A percentile compares a stretch with the other conserved stretches of the same genome.
Evolutionary conservation across 2,329 filamentous ascomycete species (phyloP).

Genomic region (Xylariaceae sp.): DNA sequence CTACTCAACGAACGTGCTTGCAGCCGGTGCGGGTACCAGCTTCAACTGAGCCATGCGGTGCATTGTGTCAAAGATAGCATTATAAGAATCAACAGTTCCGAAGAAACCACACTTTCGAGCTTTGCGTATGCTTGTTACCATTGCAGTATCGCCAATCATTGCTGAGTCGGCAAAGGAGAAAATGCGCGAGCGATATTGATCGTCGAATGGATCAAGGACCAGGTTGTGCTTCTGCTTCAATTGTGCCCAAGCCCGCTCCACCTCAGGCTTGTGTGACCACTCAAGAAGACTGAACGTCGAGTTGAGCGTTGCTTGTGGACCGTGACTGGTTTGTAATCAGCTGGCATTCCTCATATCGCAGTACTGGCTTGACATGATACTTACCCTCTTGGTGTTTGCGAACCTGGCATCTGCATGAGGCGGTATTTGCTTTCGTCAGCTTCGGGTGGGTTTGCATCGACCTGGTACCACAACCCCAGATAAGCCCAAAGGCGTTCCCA

Average conservation of each 20-base stretch:
- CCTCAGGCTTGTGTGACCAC: background rate
- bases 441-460: background rate
- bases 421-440: background rate
- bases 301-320: background rate
- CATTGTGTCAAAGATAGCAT: background rate
- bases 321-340: background rate
- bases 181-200: conserved; percentile 1
- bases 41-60: background rate
- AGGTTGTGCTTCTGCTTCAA: background rate
- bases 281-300: background rate
- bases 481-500: background rate
- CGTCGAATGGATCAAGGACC: conserved; percentile 2
- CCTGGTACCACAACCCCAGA: background rate
- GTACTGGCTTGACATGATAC: too few species aligned
- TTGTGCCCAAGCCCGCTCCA: background rate
- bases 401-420: background rate
- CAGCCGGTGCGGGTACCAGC: background rate
- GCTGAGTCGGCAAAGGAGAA: conserved; percentile 2
- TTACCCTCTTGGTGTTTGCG: background rate
- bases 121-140: conserved; percentile 1
- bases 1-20: background rate
- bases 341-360: too few species aligned
- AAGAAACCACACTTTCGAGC: background rate
- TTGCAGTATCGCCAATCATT: background rate
- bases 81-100: conserved; percentile 1